Evolutionary conservation across 805 yeast genomes (phyloP).

Genomic region (Dipodascopsis tothii): DNA sequence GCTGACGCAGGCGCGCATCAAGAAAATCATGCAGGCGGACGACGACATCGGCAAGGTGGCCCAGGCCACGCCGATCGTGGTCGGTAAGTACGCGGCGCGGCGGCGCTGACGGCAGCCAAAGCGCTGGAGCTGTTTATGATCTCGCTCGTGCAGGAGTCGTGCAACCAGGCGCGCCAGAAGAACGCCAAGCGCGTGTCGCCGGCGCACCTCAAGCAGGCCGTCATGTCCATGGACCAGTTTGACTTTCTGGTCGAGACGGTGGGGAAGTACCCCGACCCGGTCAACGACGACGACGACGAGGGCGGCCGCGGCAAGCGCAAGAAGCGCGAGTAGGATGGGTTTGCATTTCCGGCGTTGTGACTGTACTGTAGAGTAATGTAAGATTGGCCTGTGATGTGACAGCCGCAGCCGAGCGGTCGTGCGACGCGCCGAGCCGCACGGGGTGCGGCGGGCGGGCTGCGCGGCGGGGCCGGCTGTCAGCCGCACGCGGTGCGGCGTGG

Average conservation of each 20-base stretch:
- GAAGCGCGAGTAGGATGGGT: background rate
- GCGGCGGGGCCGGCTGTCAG: no score
- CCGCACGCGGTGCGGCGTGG: no score
- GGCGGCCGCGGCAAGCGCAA: background rate
- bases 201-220: conserved; percentile 75
- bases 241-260: conserved; percentile 82
- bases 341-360: background rate
- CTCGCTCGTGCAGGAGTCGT: conserved; percentile 75
- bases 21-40: conserved; percentile 94
- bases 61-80: conserved; percentile 97
- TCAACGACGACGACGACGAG: conserved; percentile 6
- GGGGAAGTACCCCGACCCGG: conserved; percentile 48
- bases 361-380: no score
- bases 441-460: no score
- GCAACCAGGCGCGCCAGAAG: conserved; percentile 62
- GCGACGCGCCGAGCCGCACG: no score
- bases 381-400: no score
- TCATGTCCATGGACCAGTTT: conserved; percentile 78
- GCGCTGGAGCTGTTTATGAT: conserved; percentile 90
- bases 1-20: conserved; percentile 66
- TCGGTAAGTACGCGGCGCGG: conserved; percentile 27
- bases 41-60: conserved; percentile 98
- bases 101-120: conserved; percentile 45
- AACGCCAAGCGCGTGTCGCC: conserved; percentile 79
- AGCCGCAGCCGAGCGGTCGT: no score